phyloP scores from a whole-genome alignment of 1,284 basidiomycete genomes.

The Schizophyllum commune region DNA sequence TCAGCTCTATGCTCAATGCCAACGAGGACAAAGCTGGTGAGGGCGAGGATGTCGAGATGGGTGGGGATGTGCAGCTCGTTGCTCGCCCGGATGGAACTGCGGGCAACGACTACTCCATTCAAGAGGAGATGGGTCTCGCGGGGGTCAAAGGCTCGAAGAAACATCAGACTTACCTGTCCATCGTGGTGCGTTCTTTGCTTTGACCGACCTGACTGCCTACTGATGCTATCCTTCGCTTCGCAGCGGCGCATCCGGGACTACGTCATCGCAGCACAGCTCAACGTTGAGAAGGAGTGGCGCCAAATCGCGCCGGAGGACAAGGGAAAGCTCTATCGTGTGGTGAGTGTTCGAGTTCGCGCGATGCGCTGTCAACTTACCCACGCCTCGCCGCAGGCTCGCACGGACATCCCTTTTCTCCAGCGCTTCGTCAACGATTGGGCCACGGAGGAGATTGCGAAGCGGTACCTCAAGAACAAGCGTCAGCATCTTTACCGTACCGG shows the following conservation, averaged over 20 bases:
- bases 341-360: constrained; percentile 3
- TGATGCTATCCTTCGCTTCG: not conserved
- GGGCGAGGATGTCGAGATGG: not conserved
- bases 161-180: not conserved
- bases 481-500: constrained; percentile 2
- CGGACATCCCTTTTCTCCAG: constrained; percentile 9
- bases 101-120: constrained; percentile 3
- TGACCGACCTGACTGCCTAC: not conserved
- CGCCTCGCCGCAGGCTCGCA: constrained; percentile 6
- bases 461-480: constrained; percentile 12
- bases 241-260: constrained; percentile 11
- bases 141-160: not conserved
- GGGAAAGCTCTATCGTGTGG: constrained; percentile 11
- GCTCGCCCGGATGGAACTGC: not conserved
- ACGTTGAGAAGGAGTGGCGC: constrained; percentile 6
- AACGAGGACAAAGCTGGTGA: too few species aligned
- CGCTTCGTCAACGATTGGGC: constrained; percentile 16
- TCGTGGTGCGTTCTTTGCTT: not conserved
- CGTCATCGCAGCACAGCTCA: constrained; percentile 1
- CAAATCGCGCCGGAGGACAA: constrained; percentile 3
- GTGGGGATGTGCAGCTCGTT: not conserved
- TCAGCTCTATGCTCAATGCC: too few species aligned
- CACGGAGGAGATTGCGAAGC: constrained; percentile 13
- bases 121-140: constrained; percentile 4
- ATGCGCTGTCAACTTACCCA: not conserved